Evolutionary conservation across 1,284 basidiomycete genomes (phyloP).

Genomic region (Ceratobasidium theobromae): DNA sequence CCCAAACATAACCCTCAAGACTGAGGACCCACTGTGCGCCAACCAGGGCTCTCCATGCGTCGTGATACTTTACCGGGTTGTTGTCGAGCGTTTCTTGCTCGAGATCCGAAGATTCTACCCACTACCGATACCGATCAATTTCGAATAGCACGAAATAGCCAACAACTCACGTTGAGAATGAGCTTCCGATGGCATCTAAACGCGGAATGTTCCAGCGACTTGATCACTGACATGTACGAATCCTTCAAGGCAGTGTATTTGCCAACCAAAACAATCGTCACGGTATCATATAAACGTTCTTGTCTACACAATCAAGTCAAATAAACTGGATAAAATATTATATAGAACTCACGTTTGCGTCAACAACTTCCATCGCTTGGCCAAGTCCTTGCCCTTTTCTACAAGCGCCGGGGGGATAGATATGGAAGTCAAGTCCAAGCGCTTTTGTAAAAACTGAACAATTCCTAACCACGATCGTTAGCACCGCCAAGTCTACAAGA

Average conservation of each 20-base stretch:
- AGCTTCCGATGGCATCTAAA: slow-evolving; percentile 88
- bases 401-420: slow-evolving; percentile 58
- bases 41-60: slow-evolving; percentile 92
- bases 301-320: slow-evolving; percentile 54
- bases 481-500: not conserved
- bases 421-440: slow-evolving; percentile 72
- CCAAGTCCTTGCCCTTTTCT: slow-evolving; percentile 65
- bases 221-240: slow-evolving; percentile 98
- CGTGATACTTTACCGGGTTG: slow-evolving; percentile 89
- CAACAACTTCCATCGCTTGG: slow-evolving; percentile 78
- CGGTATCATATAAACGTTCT: slow-evolving; percentile 89
- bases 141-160: not conserved
- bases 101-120: slow-evolving; percentile 96
- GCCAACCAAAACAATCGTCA: slow-evolving; percentile 90
- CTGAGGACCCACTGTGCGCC: slow-evolving; percentile 68
- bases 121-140: too few relatives aligned
- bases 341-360: slow-evolving; percentile 60
- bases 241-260: slow-evolving; percentile 98
- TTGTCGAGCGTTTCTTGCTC: slow-evolving; percentile 77
- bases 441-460: slow-evolving; percentile 77
- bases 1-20: not conserved
- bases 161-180: slow-evolving; percentile 62
- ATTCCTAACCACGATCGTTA: slow-evolving; percentile 52
- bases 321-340: not conserved
- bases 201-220: slow-evolving; percentile 95